phyloP scores from a whole-genome alignment of 139 green algal species.

The Micractinium sp. region DNA sequence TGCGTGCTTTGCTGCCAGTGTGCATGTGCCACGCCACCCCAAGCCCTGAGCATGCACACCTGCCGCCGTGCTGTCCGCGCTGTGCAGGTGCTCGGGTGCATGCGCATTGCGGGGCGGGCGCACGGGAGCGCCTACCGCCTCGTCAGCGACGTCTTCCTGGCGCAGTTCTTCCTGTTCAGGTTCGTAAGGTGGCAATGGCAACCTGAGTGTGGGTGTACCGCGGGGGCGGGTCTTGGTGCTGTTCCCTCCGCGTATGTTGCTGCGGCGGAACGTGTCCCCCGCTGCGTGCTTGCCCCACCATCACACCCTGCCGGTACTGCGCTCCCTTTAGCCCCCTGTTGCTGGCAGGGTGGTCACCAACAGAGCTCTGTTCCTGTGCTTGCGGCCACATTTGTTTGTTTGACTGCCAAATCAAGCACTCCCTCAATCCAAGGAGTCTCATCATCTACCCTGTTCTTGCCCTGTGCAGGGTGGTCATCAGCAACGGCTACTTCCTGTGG shows the following conservation, averaged over 20 bases:
- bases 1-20: not conserved
- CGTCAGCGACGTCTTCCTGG: constrained; percentile 34
- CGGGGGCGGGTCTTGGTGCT: too few relatives aligned
- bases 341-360: not conserved
- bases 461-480: constrained; percentile 36
- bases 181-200: not conserved
- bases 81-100: constrained; percentile 44
- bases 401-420: not conserved
- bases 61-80: not conserved
- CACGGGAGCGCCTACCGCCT: not conserved
- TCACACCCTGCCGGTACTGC: not conserved
- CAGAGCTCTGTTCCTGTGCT: not conserved
- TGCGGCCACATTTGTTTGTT: too few relatives aligned
- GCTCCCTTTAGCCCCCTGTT: not conserved
- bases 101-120: constrained; percentile 27
- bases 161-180: constrained; percentile 49
- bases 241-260: too few relatives aligned
- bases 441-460: not conserved
- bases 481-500: constrained; percentile 20
- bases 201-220: too few relatives aligned
- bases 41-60: not conserved
- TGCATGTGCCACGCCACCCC: too few relatives aligned
- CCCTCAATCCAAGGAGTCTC: not conserved
- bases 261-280: too few relatives aligned
- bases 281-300: not conserved